These are phyloP conservation scores for Podospora appendiculata DNA, from an alignment of 495 filamentous ascomycete species.

Conservation along the genomic window DNA sequence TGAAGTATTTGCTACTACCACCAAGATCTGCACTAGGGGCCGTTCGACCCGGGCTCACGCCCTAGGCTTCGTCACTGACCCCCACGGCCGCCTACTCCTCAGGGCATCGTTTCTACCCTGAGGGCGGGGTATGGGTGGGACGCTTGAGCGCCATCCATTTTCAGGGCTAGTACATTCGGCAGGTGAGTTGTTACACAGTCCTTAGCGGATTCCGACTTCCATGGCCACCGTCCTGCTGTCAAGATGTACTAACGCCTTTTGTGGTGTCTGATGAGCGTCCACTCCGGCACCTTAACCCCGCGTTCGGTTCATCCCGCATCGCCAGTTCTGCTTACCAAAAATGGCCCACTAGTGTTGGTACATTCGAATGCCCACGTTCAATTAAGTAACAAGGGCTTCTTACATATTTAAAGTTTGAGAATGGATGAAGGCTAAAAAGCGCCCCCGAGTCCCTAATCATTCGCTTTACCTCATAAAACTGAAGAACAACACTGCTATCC, in stretches of 20 bases:
- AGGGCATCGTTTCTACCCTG: constrained; percentile 51
- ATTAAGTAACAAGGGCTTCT: constrained; percentile 63
- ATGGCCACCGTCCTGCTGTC: constrained; percentile 57
- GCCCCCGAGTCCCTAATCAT: constrained; percentile 71
- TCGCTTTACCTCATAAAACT: constrained; percentile 75
- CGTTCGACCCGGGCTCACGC: constrained; percentile 59
- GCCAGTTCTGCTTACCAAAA: constrained; percentile 66
- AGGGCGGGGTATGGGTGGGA: constrained; percentile 57
- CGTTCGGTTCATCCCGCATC: constrained; percentile 63
- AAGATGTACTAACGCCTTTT: constrained; percentile 59
- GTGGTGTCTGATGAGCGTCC: constrained; percentile 63
- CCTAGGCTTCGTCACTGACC: constrained; percentile 50
- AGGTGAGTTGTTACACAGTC: constrained; percentile 57
- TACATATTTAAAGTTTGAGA: constrained; percentile 75
- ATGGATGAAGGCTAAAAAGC: constrained; percentile 65
- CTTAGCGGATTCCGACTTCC: constrained; percentile 59
- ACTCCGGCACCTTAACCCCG: constrained; percentile 65
- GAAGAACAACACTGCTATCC: constrained; percentile 64
- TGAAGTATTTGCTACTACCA: constrained; percentile 72
- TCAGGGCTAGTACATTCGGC: constrained; percentile 58
- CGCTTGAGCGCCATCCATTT: constrained; percentile 61
- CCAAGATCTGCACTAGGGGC: constrained; percentile 66
- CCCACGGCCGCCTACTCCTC: constrained; percentile 23
- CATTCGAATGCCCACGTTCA: constrained; percentile 64
- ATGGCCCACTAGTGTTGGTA: constrained; percentile 58